Evolutionary conservation across 192 early-diverging fungal species (phyloP), one percentile per base, ranked within the genome.

Genomic region (Funneliformis geosporum): DNA sequence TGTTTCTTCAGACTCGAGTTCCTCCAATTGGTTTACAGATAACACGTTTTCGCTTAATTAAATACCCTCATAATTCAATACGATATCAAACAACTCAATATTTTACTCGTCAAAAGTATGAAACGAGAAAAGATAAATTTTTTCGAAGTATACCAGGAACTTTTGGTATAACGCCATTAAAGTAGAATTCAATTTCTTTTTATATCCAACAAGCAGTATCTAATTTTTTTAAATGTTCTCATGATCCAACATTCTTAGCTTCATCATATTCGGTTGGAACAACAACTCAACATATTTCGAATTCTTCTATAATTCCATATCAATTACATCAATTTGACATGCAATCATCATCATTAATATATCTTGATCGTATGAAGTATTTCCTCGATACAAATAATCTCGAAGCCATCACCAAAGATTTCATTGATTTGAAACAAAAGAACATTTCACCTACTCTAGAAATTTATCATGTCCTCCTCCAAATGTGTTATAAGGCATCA

Each of bases 371-470:
- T 40, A 68, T 68, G 66, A 28, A 39, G 38, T 21, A 39, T 39
- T 68, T 21, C 40, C 39, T 68, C 18, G 38, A 33, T 9, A 39
- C 16, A 5, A 68, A 68, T 39, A 39, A 73, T 50, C 25, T 73
- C 18, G 5, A 25, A 59, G 10, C 46, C 1, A 16, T 73, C 10
- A 38, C 46, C 25, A 27, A 18, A 28, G 50, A 47, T 12, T 73
- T 73, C 38, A 73, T 73, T n/a, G 25, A 59, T 18, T 27, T 59
- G 16, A 73, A 73, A 38, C 14, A 73, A n/a, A 23, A 59, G 27
- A 73, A 73, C 23, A 33, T 73, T 73, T 23, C 18, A 73, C 72
- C 72, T 39, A 73, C 43, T 12, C 33, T 47, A 55, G 50, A 50
- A 73, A 59, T 73, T 28, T 73, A 73, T 50, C 72, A 73, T 11